Evolutionary conservation across 208 protist genomes (phyloP).

Genomic region (Wallacemonas collosoma): DNA sequence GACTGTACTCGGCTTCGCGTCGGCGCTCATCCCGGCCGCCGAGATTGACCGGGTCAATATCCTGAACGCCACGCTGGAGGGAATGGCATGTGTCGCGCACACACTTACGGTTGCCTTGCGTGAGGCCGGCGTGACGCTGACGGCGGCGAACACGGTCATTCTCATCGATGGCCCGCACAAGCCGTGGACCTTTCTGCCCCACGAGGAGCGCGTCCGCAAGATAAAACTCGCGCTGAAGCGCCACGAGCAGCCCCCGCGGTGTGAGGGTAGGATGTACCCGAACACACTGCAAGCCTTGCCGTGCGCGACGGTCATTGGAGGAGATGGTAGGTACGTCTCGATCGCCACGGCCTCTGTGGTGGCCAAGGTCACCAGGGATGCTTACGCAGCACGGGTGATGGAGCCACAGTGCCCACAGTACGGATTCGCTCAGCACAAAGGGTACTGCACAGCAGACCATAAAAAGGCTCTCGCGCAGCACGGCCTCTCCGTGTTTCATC

Average conservation of each 20-base stretch:
- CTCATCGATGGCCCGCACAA: slow-evolving; percentile 50
- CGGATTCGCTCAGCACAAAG: slow-evolving; percentile 53
- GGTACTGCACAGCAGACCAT: slow-evolving; percentile 49
- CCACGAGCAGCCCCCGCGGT: neutral
- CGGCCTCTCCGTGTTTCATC: slow-evolving; percentile 39
- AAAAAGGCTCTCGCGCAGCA: slow-evolving; percentile 17
- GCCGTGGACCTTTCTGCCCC: slow-evolving; percentile 45
- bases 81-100: slow-evolving; percentile 38
- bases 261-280: slow-evolving; percentile 23
- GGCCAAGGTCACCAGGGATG: slow-evolving; percentile 50
- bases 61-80: slow-evolving; percentile 61
- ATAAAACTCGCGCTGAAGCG: slow-evolving; percentile 7
- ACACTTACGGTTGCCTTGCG: slow-evolving; percentile 27
- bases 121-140: slow-evolving; percentile 14
- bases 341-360: slow-evolving; percentile 49
- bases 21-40: slow-evolving; percentile 24
- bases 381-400: slow-evolving; percentile 37
- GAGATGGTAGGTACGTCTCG: slow-evolving; percentile 34
- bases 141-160: slow-evolving; percentile 35
- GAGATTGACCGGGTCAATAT: slow-evolving; percentile 55
- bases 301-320: slow-evolving; percentile 36
- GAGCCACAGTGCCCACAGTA: slow-evolving; percentile 33
- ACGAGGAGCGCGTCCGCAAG: slow-evolving; percentile 18
- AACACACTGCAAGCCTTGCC: slow-evolving; percentile 18
- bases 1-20: slow-evolving; percentile 30